These are phyloP conservation scores for Colletotrichum incanum DNA, from an alignment of 2,329 filamentous ascomycete genomes.

Conservation along the genomic window DNA sequence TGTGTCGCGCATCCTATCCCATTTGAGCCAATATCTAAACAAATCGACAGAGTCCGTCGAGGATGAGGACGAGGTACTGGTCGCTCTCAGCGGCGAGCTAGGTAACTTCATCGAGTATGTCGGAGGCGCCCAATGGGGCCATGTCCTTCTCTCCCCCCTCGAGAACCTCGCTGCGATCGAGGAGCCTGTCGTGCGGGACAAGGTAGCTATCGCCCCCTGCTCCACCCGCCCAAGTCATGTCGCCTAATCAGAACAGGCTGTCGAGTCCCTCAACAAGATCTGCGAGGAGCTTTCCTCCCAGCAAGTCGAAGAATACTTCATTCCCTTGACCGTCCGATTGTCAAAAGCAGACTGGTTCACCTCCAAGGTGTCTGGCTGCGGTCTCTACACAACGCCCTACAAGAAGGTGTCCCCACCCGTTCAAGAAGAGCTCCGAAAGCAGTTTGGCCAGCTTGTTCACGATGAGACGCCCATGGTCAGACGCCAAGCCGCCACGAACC, in stretches of 20 bases:
- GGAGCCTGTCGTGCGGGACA: conserved; percentile 96
- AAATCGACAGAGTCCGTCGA: conserved; percentile 88
- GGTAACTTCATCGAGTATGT: conserved; percentile 98
- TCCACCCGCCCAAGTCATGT: conserved; percentile 31
- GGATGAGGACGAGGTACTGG: conserved; percentile 98
- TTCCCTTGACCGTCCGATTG: conserved; percentile 93
- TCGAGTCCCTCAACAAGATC: conserved; percentile 99
- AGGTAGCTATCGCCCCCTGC: conserved; percentile 71
- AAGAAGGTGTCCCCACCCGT: conserved; percentile 89
- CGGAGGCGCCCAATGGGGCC: conserved; percentile 91
- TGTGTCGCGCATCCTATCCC: conserved; percentile 55
- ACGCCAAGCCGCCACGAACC: conserved; percentile 94
- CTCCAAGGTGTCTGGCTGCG: conserved; percentile 97
- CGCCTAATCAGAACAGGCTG: conserved; percentile 74
- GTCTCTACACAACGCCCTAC: conserved; percentile 94
- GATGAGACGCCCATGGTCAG: conserved; percentile 99
- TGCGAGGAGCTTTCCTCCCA: conserved; percentile 91
- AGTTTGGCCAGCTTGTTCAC: conserved; percentile 94
- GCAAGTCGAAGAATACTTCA: conserved; percentile 98
- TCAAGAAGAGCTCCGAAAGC: conserved; percentile 91
- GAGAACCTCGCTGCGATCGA: conserved; percentile 99
- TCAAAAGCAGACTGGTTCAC: conserved; percentile 99
- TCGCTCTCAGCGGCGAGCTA: conserved; percentile 96
- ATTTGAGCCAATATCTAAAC: conserved; percentile 44
- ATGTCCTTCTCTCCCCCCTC: conserved; percentile 95